A percentile compares a stretch with the other conserved stretches of the same genome.
Conservation (phyloP, 306 rosid species). For the Cicer chorassanicum region DNA sequence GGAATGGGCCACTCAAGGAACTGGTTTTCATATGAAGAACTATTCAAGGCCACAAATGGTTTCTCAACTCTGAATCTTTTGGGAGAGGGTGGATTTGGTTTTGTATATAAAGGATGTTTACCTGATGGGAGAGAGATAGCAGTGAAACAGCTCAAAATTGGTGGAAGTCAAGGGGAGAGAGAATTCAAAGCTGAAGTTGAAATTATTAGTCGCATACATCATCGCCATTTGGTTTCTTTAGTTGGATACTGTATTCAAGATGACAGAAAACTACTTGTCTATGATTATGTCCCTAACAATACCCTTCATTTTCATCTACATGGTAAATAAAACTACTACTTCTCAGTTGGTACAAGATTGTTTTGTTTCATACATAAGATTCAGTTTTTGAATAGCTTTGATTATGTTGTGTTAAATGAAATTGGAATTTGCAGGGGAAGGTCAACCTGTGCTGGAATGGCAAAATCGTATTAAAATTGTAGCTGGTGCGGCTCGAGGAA, state of each 20-base stretch:
- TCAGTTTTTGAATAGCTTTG: slow-evolving; percentile 25
- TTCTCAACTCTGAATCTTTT: slow-evolving; percentile 76
- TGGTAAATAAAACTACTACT: slow-evolving; percentile 64
- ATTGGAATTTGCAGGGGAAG: slow-evolving; percentile 58
- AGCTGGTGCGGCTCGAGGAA: slow-evolving; percentile 93
- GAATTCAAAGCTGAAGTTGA: slow-evolving; percentile 94
- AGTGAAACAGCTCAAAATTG: slow-evolving; percentile 82
- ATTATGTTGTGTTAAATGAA: slow-evolving; percentile 33
- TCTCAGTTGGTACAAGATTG: slow-evolving; percentile 31
- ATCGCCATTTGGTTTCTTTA: slow-evolving; percentile 92
- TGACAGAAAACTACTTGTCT: slow-evolving; percentile 81
- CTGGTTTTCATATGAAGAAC: slow-evolving; percentile 85
- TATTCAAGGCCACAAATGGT: slow-evolving; percentile 72
- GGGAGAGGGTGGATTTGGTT: slow-evolving; percentile 97
- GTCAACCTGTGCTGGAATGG: slow-evolving; percentile 74
- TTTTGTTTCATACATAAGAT: slow-evolving; percentile 24
- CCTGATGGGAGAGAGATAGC: slow-evolving; percentile 93
- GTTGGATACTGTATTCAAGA: slow-evolving; percentile 88
- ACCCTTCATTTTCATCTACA: slow-evolving; percentile 86
- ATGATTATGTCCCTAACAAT: slow-evolving; percentile 82
- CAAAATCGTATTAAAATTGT: slow-evolving; percentile 78
- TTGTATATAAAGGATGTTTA: slow-evolving; percentile 78
- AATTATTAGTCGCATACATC: slow-evolving; percentile 88
- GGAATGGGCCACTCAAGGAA: slow-evolving; percentile 81
- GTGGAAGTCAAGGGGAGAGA: slow-evolving; percentile 90